phyloP scores from a whole-genome alignment of 228 moss, liverwort and hornwort genomes.

The Sphagnum fallax region DNA sequence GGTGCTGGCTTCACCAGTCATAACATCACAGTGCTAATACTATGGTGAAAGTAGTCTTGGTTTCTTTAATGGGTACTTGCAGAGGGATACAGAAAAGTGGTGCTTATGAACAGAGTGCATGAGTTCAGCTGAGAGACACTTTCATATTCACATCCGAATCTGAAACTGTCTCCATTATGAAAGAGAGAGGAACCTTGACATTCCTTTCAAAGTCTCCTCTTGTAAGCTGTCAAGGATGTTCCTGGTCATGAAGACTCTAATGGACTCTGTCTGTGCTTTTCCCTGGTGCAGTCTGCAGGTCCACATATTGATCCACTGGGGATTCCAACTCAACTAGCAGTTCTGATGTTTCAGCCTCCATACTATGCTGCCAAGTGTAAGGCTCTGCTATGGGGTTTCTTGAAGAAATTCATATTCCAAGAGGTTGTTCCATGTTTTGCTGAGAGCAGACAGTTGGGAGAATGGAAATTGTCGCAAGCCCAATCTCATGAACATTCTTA shows the following conservation, averaged over 20 bases:
- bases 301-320: constrained; percentile 73
- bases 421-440: constrained; percentile 10
- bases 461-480: neutral
- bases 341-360: constrained; percentile 28
- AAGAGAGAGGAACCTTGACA: no score
- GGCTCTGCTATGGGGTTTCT: constrained; percentile 65
- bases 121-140: no score
- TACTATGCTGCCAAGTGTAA: constrained; percentile 28
- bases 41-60: no score
- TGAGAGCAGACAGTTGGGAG: neutral
- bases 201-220: no score
- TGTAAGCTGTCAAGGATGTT: no score
- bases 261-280: neutral
- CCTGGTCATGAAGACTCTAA: neutral
- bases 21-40: no score
- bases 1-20: no score
- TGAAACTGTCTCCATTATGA: neutral
- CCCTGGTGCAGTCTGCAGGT: constrained; percentile 25
- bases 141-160: no score
- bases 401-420: constrained; percentile 63
- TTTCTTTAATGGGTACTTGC: no score
- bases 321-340: constrained; percentile 31
- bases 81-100: no score
- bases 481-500: neutral
- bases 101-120: no score